Percentiles rank a stretch among this genome's conserved stretches.
phyloP scores from a whole-genome alignment of 2,329 filamentous ascomycete genomes.

The Pestalotiopsis sp. region DNA sequence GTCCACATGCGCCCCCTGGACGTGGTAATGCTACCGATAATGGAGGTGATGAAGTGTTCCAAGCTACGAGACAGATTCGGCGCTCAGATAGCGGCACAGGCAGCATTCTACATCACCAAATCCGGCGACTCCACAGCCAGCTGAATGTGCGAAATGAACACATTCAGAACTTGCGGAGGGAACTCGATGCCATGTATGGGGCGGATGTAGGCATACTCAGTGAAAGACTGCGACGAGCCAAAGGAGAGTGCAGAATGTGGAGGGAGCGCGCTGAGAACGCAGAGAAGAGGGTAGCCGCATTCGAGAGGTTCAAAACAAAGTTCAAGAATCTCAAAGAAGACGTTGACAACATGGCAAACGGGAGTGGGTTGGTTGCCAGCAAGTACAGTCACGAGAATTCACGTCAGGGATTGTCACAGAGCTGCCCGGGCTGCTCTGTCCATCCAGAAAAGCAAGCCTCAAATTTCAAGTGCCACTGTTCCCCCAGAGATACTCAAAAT shows the following conservation, averaged over 20 bases:
- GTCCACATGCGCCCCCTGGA: neutral
- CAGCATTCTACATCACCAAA: constrained; percentile 48
- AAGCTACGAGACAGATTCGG: neutral
- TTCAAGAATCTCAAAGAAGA: constrained; percentile 26
- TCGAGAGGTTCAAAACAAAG: constrained; percentile 45
- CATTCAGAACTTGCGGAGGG: constrained; percentile 43
- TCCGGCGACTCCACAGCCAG: constrained; percentile 51
- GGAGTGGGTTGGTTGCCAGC: neutral
- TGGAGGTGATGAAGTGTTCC: neutral
- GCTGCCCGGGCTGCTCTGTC: constrained; percentile 16
- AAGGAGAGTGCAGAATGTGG: constrained; percentile 52
- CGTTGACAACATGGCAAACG: neutral
- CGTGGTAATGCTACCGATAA: neutral
- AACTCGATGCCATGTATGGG: constrained; percentile 47
- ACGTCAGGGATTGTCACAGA: neutral
- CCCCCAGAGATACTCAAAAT: constrained; percentile 8
- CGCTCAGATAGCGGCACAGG: constrained; percentile 24
- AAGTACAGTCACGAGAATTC: neutral
- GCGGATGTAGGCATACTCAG: constrained; percentile 48
- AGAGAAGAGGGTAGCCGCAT: constrained; percentile 53
- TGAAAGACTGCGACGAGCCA: constrained; percentile 48
- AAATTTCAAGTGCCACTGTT: constrained; percentile 14
- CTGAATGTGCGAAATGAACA: constrained; percentile 51
- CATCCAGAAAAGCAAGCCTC: constrained; percentile 19
- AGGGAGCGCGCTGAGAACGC: constrained; percentile 57